A percentile compares a stretch with the other conserved stretches of the same genome.
Conservation (phyloP, 345 rosid species). For the Turnera subulata region DNA sequence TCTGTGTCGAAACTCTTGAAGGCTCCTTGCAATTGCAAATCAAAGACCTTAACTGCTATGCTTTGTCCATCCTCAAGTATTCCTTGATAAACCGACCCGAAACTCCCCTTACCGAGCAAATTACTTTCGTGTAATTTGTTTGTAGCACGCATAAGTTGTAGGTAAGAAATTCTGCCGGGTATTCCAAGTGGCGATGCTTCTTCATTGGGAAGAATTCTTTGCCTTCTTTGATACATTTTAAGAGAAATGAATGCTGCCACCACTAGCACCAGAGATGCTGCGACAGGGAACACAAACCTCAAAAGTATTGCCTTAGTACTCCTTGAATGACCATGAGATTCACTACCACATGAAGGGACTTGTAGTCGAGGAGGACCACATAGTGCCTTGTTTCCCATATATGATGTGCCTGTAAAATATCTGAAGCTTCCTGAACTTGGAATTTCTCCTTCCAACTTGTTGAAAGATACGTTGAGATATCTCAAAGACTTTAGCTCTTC, state of each 20-base stretch:
- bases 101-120: slow-evolving; percentile 1
- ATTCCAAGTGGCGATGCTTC: neutral
- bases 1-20: neutral
- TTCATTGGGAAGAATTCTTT: neutral
- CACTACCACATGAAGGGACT: slow-evolving; percentile 13
- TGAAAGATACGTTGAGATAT: slow-evolving; percentile 19
- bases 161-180: slow-evolving; percentile 2
- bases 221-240: neutral
- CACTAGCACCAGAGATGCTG: neutral
- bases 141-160: slow-evolving; percentile 8
- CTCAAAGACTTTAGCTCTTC: slow-evolving; percentile 11
- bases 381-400: slow-evolving; percentile 9
- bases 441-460: slow-evolving; percentile 20
- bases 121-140: slow-evolving; percentile 14
- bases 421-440: slow-evolving; percentile 15
- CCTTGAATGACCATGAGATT: neutral
- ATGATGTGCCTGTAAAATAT: slow-evolving; percentile 17
- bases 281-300: neutral
- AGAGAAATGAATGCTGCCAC: neutral
- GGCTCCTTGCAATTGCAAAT: neutral
- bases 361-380: slow-evolving; percentile 7
- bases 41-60: neutral
- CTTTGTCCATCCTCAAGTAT: neutral
- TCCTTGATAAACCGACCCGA: neutral
- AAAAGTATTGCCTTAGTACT: neutral